These are phyloP conservation scores for Cephaloascus fragrans DNA, from an alignment of 805 yeast genomes.

Conservation along the genomic window DNA sequence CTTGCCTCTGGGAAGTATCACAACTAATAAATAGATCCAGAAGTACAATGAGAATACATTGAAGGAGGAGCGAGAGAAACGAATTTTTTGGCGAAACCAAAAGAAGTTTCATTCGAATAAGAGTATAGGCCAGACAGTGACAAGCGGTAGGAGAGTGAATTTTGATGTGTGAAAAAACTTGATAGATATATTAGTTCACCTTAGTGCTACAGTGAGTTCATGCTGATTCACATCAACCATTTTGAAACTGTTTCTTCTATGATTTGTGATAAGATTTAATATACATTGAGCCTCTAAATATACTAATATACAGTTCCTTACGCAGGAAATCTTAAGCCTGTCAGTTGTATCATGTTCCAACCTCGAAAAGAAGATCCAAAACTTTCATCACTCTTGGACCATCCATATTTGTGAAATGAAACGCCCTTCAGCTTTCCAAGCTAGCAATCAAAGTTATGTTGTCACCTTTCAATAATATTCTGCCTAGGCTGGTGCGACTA, in stretches of 20 bases:
- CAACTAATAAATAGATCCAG: neutral
- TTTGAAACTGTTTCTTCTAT: too few species aligned
- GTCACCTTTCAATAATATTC: constrained; percentile 85
- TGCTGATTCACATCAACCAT: too few species aligned
- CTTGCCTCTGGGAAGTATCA: neutral
- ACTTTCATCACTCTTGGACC: too few species aligned
- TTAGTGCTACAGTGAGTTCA: too few species aligned
- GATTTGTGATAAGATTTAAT: too few species aligned
- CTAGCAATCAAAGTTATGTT: constrained; percentile 68
- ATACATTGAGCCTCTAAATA: neutral
- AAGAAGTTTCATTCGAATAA: constrained; percentile 1
- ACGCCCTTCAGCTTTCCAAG: constrained; percentile 20
- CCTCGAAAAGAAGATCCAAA: too few species aligned
- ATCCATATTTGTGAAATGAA: too few species aligned
- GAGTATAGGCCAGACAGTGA: constrained; percentile 8
- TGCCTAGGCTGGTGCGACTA: constrained; percentile 48
- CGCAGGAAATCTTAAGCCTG: too few species aligned
- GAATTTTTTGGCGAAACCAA: constrained; percentile 6
- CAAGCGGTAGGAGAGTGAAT: constrained; percentile 17
- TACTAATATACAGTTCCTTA: neutral
- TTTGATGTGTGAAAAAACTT: constrained; percentile 7
- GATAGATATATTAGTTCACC: neutral
- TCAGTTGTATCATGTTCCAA: too few species aligned
- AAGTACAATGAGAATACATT: constrained; percentile 13
- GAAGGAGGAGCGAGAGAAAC: constrained; percentile 17